Conservation (phyloP, 2,329 filamentous ascomycete genomes). For the Neurospora crassa region DNA sequence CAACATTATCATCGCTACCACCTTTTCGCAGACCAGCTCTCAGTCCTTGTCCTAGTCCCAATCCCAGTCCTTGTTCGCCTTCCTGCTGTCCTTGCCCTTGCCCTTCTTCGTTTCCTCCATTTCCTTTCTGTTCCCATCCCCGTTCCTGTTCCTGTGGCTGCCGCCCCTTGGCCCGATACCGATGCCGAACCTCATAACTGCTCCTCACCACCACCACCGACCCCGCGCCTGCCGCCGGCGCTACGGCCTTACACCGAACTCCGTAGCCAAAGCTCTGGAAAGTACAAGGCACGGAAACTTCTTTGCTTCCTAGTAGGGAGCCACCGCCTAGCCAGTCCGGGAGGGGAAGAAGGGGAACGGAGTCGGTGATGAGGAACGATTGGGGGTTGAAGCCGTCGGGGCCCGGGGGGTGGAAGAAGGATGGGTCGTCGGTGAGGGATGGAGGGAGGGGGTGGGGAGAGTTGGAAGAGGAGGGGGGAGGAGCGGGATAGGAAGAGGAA, state of each 20-base stretch:
- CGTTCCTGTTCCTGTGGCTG: background rate
- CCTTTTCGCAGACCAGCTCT: background rate
- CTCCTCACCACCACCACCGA: constrained; percentile 34
- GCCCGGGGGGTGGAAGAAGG: constrained; percentile 24
- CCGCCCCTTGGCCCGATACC: background rate
- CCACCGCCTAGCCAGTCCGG: constrained; percentile 20
- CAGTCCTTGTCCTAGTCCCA: background rate
- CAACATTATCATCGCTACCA: constrained; percentile 5
- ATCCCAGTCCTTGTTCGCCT: background rate
- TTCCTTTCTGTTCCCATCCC: too few relatives aligned
- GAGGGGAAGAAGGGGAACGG: constrained; percentile 28
- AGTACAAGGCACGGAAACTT: constrained; percentile 31
- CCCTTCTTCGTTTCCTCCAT: background rate
- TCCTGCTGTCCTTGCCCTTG: background rate
- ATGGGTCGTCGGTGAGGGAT: constrained; percentile 28
- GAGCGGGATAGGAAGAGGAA: constrained; percentile 23
- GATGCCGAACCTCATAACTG: constrained; percentile 23
- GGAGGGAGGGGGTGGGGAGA: constrained; percentile 28
- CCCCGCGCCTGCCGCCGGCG: constrained; percentile 32
- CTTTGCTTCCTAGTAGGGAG: constrained; percentile 22
- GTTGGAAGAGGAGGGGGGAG: constrained; percentile 27
- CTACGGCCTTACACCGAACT: constrained; percentile 33
- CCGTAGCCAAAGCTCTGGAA: constrained; percentile 33
- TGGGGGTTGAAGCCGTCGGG: constrained; percentile 20
- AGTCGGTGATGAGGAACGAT: constrained; percentile 25